Evolutionary conservation across 1,284 basidiomycete genomes (phyloP), one percentile per base, ranked within the genome.

Genomic region (Pascua sp.): DNA sequence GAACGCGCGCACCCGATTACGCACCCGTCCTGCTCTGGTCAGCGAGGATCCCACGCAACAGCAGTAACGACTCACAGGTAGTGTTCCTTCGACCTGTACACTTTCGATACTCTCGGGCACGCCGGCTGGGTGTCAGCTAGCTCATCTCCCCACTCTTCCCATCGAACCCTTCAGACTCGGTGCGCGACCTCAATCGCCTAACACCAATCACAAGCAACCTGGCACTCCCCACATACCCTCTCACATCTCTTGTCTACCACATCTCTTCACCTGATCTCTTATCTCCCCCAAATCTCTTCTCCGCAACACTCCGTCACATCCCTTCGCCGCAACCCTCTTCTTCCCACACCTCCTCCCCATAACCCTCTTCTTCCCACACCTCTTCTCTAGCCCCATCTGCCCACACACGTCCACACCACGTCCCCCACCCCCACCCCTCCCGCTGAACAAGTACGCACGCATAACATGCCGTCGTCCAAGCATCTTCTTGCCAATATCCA

Each of bases 31-130:
- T 69, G 53, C 10, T 24, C 24, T 32, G 24, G 55, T 62, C 39
- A 59, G 57, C 57, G 11, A 8, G 1, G 18, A 2, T 16, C 8
- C 8, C 2, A 17, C 1, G 2, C 11, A 15, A 8, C 13, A 2
- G 24, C 24, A 32, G 24, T 32, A 32, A 32, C 2, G 32, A 77
- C 84, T 47, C 66, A 91, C 91, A 86, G 77, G 81, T 70, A 96
- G 92, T 1, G 91, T 94, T 16, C 91, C 93, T 73, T 97, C 93
- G 1, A 96, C 90, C 72, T 95, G 91, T 41, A 96, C 87, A 65
- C 91, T 86, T 61, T 91, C 84, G 18, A 93, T 67, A 17, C 58
- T 59, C 62, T 75, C 70, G 11, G 65, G 60, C 0, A 77, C 75
- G 37, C 76, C 76, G 15, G 71, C 66, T 68, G 45, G n/a, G 12